Evolutionary conservation across 2,329 filamentous ascomycete species (phyloP).

Genomic region (Pseudopyrenochaeta lycopersici): DNA sequence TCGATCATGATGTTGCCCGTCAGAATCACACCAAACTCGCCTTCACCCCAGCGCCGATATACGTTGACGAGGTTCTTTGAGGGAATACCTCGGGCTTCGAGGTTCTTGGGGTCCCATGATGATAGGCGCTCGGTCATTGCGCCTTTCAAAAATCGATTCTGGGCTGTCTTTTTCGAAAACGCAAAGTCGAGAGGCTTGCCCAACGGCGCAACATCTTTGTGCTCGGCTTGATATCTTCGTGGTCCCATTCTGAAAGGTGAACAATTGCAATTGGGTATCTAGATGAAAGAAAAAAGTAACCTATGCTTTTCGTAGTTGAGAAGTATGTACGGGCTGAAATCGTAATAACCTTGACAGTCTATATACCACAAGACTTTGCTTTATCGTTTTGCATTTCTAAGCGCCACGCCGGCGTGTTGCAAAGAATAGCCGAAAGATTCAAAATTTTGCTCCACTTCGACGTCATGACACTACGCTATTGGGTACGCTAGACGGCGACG

Average conservation of each 20-base stretch:
- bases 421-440: not conserved
- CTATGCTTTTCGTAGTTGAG: not conserved
- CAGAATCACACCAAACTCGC: conserved; percentile 58
- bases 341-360: not conserved
- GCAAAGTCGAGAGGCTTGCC: conserved; percentile 56
- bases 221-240: conserved; percentile 51
- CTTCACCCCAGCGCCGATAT: conserved; percentile 62
- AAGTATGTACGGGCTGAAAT: not conserved
- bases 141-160: conserved; percentile 73
- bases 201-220: conserved; percentile 52
- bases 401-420: not conserved
- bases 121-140: conserved; percentile 73
- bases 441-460: not conserved
- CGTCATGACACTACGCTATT: too few relatives aligned
- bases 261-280: not conserved
- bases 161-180: conserved; percentile 63
- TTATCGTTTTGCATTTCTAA: conserved; percentile 9
- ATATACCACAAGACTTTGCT: not conserved
- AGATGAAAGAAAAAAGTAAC: not conserved
- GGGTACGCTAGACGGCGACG: conserved; percentile 3
- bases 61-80: conserved; percentile 65
- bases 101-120: conserved; percentile 65
- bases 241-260: conserved; percentile 45
- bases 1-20: conserved; percentile 73
- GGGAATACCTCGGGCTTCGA: conserved; percentile 63